A percentile compares a stretch with the other conserved stretches of the same genome.
phyloP scores from a whole-genome alignment of 306 rosid species.

The Medicago ruthenica region DNA sequence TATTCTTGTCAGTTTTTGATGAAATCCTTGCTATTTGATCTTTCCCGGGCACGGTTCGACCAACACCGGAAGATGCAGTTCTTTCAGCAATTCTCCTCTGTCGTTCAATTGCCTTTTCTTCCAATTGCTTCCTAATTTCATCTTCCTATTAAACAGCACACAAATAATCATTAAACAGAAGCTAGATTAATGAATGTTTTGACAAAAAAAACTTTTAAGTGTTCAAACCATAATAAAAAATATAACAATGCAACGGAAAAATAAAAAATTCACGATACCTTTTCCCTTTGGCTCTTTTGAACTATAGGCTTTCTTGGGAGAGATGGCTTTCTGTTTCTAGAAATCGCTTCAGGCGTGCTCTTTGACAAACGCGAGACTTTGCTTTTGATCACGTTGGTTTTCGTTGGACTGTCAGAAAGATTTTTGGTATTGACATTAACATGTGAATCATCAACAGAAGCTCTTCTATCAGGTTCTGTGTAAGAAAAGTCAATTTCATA shows the following conservation, averaged over 20 bases:
- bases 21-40: conserved; percentile 40
- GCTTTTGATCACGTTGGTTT: conserved; percentile 45
- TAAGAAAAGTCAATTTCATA: conserved; percentile 57
- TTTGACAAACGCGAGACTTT: conserved; percentile 50
- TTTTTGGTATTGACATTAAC: conserved; percentile 42
- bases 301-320: conserved; percentile 51
- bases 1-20: conserved; percentile 50
- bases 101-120: conserved; percentile 56
- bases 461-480: conserved; percentile 49
- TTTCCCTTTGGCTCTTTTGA: conserved; percentile 68
- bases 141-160: conserved; percentile 60
- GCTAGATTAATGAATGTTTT: conserved; percentile 12
- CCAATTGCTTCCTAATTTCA: conserved; percentile 66
- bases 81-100: conserved; percentile 74
- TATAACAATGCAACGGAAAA: not conserved
- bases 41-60: conserved; percentile 41
- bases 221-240: not conserved
- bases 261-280: conserved; percentile 46
- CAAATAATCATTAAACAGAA: conserved; percentile 15
- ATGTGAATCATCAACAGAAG: conserved; percentile 48
- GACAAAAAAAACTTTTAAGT: not conserved
- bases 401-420: conserved; percentile 44
- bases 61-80: conserved; percentile 57
- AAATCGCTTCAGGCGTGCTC: conserved; percentile 44
- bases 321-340: conserved; percentile 48